Evolutionary conservation across 2,329 filamentous ascomycete species (phyloP), one percentile per base, ranked within the genome.

Genomic region (Alternaria alternata): DNA sequence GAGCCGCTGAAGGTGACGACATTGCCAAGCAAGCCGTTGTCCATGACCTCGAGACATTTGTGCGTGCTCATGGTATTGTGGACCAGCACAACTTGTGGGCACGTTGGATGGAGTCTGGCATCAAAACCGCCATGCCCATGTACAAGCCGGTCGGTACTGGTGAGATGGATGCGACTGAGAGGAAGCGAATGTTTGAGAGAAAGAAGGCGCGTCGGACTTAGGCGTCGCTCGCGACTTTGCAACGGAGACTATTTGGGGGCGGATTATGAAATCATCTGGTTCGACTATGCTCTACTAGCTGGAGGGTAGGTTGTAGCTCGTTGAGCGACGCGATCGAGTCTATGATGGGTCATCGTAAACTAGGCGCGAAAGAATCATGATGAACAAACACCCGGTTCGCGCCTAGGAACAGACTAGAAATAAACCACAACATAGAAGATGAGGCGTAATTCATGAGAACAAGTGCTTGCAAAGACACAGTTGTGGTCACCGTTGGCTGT

Each of bases 31-130:
- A 26, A 9, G n/a, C 5, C 5, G 34, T 56, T n/a, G 3, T 38
- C 18, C 2, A 16, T 8, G 46, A 56, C 4, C 24, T 60, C 4
- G 22, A 56, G 2, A 18, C 1, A 4, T 56, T 60, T 5, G 52
- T 60, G 14, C 28, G 30, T 16, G 14, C 12, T n/a, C 46, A 51
- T n/a, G 39, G 32, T 11, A 51, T 60, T 11, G 39, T 57, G 3
- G 47, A 47, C 7, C 32, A 41, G 39, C 57, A 60, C 16, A 49
- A 49, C 32, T 20, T 34, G 3, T 49, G 46, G 46, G 46, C 46
- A 12, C 46, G 46, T n/a, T 49, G 46, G 46, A 49, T 49, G 30
- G 46, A 18, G 7, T 49, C 46, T 36, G 46, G 46, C 20, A 22
- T 49, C 5, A 49, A 49, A 30, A 18, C 18, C 1, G 30, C 20